Percentiles rank a stretch among this genome's conserved stretches.
Conservation (phyloP, 2,329 filamentous ascomycete genomes). For the Nakataea oryzae region DNA sequence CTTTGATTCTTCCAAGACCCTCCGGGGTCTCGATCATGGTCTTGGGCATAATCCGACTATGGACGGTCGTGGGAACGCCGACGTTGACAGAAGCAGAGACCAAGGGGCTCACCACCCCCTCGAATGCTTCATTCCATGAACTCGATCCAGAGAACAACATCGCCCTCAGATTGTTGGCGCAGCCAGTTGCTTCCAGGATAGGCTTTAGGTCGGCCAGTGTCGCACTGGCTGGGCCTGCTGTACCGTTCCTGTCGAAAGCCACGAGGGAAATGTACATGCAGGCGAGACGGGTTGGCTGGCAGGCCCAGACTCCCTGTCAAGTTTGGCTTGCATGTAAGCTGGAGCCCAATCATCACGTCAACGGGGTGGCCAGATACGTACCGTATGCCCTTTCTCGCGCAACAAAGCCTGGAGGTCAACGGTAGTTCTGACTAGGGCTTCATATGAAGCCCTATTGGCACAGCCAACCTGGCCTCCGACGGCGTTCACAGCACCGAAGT, state of each 20-base stretch:
- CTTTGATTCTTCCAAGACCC: background rate
- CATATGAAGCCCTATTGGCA: background rate
- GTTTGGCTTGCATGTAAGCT: background rate
- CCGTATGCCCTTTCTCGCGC: background rate
- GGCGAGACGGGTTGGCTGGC: background rate
- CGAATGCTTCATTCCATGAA: background rate
- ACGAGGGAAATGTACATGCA: background rate
- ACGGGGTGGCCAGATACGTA: background rate
- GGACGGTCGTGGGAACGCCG: background rate
- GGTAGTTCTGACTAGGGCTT: background rate
- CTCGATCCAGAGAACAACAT: background rate
- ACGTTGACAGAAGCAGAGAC: background rate
- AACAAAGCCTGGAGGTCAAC: background rate
- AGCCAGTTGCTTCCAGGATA: background rate
- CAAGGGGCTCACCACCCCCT: background rate
- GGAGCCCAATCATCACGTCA: background rate
- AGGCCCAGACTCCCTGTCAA: background rate
- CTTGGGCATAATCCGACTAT: background rate
- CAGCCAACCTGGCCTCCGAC: background rate
- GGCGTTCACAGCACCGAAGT: background rate
- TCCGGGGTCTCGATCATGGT: background rate
- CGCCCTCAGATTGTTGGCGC: background rate
- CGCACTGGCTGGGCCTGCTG: background rate
- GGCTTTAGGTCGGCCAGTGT: background rate
- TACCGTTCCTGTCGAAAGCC: background rate